Conservation (phyloP, 371 early-diverging fungal species). For the Blakeslea trispora region DNA sequence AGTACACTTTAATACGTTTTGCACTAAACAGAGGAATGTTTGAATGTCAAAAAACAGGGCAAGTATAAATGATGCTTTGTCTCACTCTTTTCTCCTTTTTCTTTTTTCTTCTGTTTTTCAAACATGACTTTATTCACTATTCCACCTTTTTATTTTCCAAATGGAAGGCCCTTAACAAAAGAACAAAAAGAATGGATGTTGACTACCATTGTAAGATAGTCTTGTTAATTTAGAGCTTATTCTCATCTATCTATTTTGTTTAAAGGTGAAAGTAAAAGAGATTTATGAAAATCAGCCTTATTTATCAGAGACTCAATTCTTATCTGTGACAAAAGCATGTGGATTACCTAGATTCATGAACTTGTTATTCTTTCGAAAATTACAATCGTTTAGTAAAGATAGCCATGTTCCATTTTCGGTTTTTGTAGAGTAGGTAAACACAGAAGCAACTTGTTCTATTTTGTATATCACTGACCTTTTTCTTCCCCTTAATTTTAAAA, state of each 20-base stretch:
- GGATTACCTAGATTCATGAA: constrained; percentile 64
- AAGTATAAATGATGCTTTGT: no score
- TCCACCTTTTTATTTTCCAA: constrained; percentile 16
- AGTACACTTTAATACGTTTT: constrained; percentile 11
- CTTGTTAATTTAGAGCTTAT: no score
- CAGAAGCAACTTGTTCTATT: no score
- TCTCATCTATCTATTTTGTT: no score
- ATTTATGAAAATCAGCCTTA: constrained; percentile 10
- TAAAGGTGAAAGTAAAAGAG: constrained; percentile 18
- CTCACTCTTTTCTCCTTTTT: constrained; percentile 45
- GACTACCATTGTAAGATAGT: constrained; percentile 13
- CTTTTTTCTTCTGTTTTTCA: constrained; percentile 2
- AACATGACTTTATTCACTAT: not conserved
- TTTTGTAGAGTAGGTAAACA: constrained; percentile 23
- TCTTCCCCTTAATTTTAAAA: no score
- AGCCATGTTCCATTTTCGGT: constrained; percentile 8
- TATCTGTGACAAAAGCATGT: constrained; percentile 57
- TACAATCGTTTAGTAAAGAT: constrained; percentile 27
- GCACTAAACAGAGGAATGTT: constrained; percentile 14
- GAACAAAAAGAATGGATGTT: constrained; percentile 3
- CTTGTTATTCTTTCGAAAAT: constrained; percentile 59
- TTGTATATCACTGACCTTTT: no score
- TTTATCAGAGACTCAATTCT: constrained; percentile 51
- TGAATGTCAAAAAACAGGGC: constrained; percentile 21
- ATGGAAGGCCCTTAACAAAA: constrained; percentile 4